Percentiles rank a stretch among this genome's conserved stretches.
Conservation (phyloP, 1,139 yeast species). For the Wickerhamomyces sp. region DNA sequence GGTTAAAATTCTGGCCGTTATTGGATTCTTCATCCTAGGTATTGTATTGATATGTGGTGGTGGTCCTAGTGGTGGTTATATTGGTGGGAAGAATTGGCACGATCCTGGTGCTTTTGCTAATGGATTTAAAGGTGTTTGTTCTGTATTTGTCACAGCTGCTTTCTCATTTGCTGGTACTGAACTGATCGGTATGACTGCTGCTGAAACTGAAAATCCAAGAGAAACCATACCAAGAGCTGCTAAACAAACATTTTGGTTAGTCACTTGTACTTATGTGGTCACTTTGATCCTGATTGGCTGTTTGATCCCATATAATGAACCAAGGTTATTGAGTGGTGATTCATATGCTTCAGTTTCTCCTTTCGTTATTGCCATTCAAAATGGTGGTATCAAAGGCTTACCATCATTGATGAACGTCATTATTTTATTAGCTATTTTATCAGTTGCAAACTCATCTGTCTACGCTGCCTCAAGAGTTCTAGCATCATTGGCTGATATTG, state of each 20-base stretch:
- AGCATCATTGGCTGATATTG: conserved; percentile 60
- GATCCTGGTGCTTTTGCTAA: conserved; percentile 55
- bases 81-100: conserved; percentile 54
- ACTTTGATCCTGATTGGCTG: conserved; percentile 60
- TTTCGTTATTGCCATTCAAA: conserved; percentile 45
- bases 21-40: conserved; percentile 68
- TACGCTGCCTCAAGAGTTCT: conserved; percentile 64
- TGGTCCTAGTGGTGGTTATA: conserved; percentile 45
- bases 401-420: conserved; percentile 49
- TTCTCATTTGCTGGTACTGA: conserved; percentile 63
- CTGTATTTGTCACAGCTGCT: conserved; percentile 52
- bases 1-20: conserved; percentile 55
- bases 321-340: conserved; percentile 40
- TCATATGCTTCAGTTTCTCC: conserved; percentile 52
- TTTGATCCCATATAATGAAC: conserved; percentile 60
- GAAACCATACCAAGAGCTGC: conserved; percentile 65
- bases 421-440: conserved; percentile 53
- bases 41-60: conserved; percentile 60
- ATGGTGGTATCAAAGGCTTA: conserved; percentile 42
- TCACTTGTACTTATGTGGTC: conserved; percentile 58
- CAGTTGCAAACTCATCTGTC: conserved; percentile 66
- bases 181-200: conserved; percentile 80
- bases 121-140: conserved; percentile 54
- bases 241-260: conserved; percentile 77
- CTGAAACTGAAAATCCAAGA: conserved; percentile 81